phyloP scores from a whole-genome alignment of 768 basidiomycete genomes.

The Mycena galopus region DNA sequence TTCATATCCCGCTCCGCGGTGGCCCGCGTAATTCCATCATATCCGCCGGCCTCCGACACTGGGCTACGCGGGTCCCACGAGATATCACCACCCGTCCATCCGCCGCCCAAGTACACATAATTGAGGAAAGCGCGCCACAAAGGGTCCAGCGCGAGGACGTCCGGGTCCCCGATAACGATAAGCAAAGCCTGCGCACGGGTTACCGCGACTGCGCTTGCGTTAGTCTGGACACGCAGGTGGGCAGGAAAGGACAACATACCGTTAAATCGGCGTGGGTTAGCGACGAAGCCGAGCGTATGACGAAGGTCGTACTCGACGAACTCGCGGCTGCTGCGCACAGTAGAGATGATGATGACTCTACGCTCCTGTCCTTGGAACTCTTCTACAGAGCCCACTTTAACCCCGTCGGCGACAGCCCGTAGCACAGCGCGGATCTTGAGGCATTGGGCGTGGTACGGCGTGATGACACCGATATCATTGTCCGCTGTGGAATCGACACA shows the following conservation, averaged over 20 bases:
- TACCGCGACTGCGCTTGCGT: constrained; percentile 64
- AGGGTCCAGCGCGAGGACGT: constrained; percentile 67
- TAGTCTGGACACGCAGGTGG: background rate
- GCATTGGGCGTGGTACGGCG: constrained; percentile 74
- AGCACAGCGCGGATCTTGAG: constrained; percentile 59
- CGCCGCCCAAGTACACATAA: constrained; percentile 61
- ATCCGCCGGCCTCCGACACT: constrained; percentile 50
- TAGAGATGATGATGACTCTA: constrained; percentile 68
- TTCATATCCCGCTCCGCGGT: constrained; percentile 52
- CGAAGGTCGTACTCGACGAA: constrained; percentile 66
- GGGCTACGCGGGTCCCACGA: constrained; percentile 52
- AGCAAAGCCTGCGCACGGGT: constrained; percentile 69
- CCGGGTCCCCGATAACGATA: constrained; percentile 72
- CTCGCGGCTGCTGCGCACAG: constrained; percentile 67
- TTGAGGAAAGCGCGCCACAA: constrained; percentile 74
- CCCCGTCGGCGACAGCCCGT: constrained; percentile 47
- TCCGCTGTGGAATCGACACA: constrained; percentile 51
- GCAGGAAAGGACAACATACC: constrained; percentile 50
- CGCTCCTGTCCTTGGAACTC: constrained; percentile 80
- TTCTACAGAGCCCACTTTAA: constrained; percentile 77
- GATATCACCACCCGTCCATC: constrained; percentile 62
- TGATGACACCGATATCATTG: constrained; percentile 69
- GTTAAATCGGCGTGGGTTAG: constrained; percentile 68
- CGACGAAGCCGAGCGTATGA: constrained; percentile 71
- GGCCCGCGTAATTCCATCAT: constrained; percentile 47